phyloP scores from a whole-genome alignment of 306 rosid species.

The Chamaecrista fasciculata region DNA sequence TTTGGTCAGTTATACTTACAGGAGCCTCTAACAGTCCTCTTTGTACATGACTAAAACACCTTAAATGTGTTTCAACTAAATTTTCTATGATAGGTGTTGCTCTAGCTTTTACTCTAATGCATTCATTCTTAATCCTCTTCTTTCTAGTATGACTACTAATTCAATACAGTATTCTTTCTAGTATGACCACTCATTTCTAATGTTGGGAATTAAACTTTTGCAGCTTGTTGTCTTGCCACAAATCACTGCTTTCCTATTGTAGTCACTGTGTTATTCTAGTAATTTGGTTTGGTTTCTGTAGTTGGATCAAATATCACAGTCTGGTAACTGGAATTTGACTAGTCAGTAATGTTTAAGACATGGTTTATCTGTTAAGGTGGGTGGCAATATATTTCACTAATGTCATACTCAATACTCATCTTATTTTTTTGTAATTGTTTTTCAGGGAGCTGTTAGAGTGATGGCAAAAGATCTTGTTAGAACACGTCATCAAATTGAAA shows the following conservation, averaged over 20 bases:
- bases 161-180: too few species aligned
- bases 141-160: too few species aligned
- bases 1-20: too few species aligned
- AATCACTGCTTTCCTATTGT: conserved; percentile 5
- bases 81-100: too few species aligned
- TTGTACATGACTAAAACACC: too few species aligned
- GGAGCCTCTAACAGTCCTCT: too few species aligned
- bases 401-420: too few species aligned
- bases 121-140: too few species aligned
- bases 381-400: conserved; percentile 10
- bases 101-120: too few species aligned
- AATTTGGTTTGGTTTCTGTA: not conserved
- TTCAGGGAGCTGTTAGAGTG: conserved; percentile 96
- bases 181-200: too few species aligned
- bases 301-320: not conserved
- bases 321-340: not conserved
- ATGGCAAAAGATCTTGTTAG: conserved; percentile 99
- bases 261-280: not conserved
- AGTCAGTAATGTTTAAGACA: conserved; percentile 11
- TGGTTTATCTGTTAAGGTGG: conserved; percentile 19
- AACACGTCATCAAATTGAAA: conserved; percentile 95
- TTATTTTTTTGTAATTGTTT: conserved; percentile 30
- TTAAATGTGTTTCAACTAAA: too few species aligned
- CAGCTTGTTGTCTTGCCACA: not conserved
- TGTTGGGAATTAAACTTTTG: conserved; percentile 16